Evolutionary conservation across 2,329 filamentous ascomycete genomes (phyloP), one percentile per base, ranked within the genome.

Genomic region (Cercospora sesami): DNA sequence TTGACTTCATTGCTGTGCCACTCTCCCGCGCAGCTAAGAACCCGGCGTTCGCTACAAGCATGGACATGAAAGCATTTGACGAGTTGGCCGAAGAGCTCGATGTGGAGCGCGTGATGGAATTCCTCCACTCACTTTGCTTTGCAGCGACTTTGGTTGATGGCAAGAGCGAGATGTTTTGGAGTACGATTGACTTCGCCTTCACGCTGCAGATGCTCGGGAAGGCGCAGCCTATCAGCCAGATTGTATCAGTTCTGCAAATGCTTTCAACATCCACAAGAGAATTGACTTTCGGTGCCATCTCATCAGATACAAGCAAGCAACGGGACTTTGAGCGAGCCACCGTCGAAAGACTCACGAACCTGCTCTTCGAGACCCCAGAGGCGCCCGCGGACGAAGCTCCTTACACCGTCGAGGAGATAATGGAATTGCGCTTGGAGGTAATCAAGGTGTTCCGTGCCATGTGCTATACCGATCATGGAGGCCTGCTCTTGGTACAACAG

Each of bases 121-220:
- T 94, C 1, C 81, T 94, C n/a, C 84, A 90, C 64, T 81, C 87
- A 0, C 81, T 87, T 5, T 4, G 81, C 88, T 8, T 87, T 86
- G 72, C 75, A 33, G 91, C 89, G 71, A 81, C 83, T 6, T 79
- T 74, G 5, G 70, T 81, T 28, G 66, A 78, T 4, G 80, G 82
- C 18, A 77, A 79, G 2, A 80, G 83, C 1, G 76, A 75, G 16
- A 78, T 75, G 12, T 91, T 93, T 73, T 95, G 92, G 92, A 85
- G 83, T 68, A 79, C 83, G 42, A 86, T 93, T 68, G 86, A 89
- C 3, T 85, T 88, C 26, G 86, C 91, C 55, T 89, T 91, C 70
- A 85, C 90, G 9, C 79, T 91, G 12, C 81, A 91, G 65, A 85
- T 92, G 73, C 83, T 94, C 1, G 89, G 86, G 68, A 86, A 86